Percentiles rank a stretch among this genome's conserved stretches.
Conservation (phyloP, 2,329 filamentous ascomycete genomes). For the Fusarium cyanostomum region DNA sequence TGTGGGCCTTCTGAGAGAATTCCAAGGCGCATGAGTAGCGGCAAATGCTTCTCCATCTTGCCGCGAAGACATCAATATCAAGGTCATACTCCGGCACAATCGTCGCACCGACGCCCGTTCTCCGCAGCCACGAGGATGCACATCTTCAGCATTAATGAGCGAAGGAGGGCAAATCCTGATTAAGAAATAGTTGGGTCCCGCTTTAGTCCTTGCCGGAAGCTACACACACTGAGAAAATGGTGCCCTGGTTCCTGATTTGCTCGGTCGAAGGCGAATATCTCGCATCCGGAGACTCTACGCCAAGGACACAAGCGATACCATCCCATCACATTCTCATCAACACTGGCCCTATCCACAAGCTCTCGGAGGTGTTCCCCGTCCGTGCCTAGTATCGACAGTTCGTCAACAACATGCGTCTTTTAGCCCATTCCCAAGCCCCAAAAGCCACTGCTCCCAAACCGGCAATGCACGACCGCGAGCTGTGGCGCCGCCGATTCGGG, state of each 20-base stretch:
- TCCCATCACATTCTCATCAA: background rate
- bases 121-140: background rate
- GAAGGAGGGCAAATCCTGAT: background rate
- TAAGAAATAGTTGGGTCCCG: background rate
- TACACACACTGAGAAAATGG: background rate
- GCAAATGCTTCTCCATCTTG: background rate
- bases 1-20: too few relatives aligned
- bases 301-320: background rate
- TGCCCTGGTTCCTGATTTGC: background rate
- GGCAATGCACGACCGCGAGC: conserved; percentile 16
- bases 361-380: conserved; percentile 4
- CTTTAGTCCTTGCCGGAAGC: background rate
- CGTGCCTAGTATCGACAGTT: background rate
- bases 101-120: background rate
- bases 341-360: background rate
- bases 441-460: conserved; percentile 10
- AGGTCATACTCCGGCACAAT: background rate
- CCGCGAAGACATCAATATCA: background rate
- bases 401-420: conserved; percentile 10
- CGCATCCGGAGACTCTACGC: background rate
- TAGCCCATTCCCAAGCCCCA: conserved; percentile 33
- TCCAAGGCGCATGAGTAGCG: background rate
- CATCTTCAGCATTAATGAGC: background rate
- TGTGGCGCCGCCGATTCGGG: conserved; percentile 15
- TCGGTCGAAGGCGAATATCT: background rate